Evolutionary conservation across 495 filamentous ascomycete genomes (phyloP), one percentile per base, ranked within the genome.

Genomic region (Hypoxylon trugodes): DNA sequence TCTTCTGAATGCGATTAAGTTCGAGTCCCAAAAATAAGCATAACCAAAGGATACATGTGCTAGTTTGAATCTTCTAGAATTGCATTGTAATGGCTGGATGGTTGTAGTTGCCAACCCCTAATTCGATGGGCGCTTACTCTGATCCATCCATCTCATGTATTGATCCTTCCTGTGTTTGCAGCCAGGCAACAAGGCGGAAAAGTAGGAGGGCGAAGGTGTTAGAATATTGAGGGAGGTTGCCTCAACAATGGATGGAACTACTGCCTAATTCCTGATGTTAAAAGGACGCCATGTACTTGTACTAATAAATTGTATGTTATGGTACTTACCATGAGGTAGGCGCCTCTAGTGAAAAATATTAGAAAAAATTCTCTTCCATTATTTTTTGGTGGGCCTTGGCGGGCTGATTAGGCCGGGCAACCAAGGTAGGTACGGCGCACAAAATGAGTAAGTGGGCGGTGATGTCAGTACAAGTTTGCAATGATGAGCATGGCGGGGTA

Each of bases 381-480:
- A 24, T 46, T 26, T 46, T 47, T 48, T 35, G 40, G 53, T 59
- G 61, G 61, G 49, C 8, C 61, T 30, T 48, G 47, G 61, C 41
- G 32, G 51, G 37, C 19, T 54, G 45, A 56, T 53, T 43, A 58
- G 38, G 21, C 46, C 38, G 26, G 40, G 61, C 45, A 51, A 53
- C 47, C 61, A 25, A n/a, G n/a, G n/a, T n/a, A n/a, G n/a, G n/a
- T n/a, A n/a, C n/a, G 26, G 21, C 45, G 24, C 26, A 18, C 15
- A 30, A 21, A 4, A 4, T 5, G 28, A 4, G 4, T 30, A 10
- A 10, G 4, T 30, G n/a, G 35, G 53, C 40, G 37, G 61, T 65
- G 61, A 65, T 65, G 61, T 65, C 61, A 65, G 42, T 37, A 59
- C n/a, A n/a, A n/a, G n/a, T n/a, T n/a, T 48, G 42, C 6, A 19